Conservation (phyloP, 495 filamentous ascomycete genomes). For the Parathielavia hyrcaniae region DNA sequence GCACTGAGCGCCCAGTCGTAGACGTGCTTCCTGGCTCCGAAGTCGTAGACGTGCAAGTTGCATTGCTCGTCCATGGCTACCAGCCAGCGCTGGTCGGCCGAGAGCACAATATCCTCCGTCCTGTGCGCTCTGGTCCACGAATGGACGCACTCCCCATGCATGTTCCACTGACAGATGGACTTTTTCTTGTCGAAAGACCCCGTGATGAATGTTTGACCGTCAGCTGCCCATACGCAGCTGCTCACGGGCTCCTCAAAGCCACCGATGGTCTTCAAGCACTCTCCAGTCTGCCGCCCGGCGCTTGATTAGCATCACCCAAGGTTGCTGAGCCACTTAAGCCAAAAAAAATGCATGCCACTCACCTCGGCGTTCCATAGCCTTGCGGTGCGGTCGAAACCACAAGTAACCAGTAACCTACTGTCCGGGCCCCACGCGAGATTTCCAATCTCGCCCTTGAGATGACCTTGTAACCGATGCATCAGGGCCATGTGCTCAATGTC, state of each 20-base stretch:
- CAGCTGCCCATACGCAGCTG: slow-evolving; percentile 75
- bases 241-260: slow-evolving; percentile 76
- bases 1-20: slow-evolving; percentile 62
- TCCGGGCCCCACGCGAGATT: slow-evolving; percentile 89
- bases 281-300: slow-evolving; percentile 54
- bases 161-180: slow-evolving; percentile 63
- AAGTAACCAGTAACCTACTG: slow-evolving; percentile 75
- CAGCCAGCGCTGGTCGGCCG: slow-evolving; percentile 68
- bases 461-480: slow-evolving; percentile 57
- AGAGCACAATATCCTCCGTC: slow-evolving; percentile 77
- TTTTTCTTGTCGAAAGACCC: slow-evolving; percentile 65
- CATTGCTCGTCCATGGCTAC: slow-evolving; percentile 67
- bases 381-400: slow-evolving; percentile 66
- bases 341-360: slow-evolving; percentile 26
- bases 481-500: slow-evolving; percentile 64
- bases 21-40: slow-evolving; percentile 62
- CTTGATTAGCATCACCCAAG: not conserved
- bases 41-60: slow-evolving; percentile 76
- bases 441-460: slow-evolving; percentile 56
- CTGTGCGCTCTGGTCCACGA: slow-evolving; percentile 64
- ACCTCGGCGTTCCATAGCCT: slow-evolving; percentile 75
- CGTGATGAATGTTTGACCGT: slow-evolving; percentile 71
- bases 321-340: not conserved
- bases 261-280: slow-evolving; percentile 55
- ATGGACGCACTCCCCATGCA: slow-evolving; percentile 50